Conservation (phyloP, 257 asterid genomes). For the Fraxinus cuspidata region DNA sequence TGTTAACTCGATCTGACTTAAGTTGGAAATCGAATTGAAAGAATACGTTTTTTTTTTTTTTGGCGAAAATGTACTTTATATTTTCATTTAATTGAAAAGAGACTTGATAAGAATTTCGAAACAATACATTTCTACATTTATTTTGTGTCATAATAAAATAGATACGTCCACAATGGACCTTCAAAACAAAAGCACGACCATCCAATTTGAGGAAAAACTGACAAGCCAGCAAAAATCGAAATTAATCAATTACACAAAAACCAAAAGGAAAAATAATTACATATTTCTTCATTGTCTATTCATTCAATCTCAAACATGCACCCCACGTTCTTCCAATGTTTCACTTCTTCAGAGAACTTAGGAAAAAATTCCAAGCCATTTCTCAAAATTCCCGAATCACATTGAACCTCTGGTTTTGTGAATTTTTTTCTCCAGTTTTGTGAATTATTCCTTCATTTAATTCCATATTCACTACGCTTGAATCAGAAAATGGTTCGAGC, state of each 20-base stretch:
- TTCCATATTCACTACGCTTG: constrained; percentile 6
- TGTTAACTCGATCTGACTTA: too few species aligned
- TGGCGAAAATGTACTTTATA: too few species aligned
- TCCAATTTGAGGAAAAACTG: neutral
- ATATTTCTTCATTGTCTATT: neutral
- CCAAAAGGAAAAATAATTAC: neutral
- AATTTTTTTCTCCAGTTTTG: neutral
- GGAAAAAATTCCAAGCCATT: neutral
- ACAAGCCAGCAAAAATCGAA: neutral
- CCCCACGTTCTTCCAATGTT: constrained; percentile 39
- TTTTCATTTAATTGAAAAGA: too few species aligned
- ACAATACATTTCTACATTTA: too few species aligned
- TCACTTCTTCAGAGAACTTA: constrained; percentile 23
- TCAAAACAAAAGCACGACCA: neutral
- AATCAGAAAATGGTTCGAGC: constrained; percentile 32
- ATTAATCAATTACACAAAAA: neutral
- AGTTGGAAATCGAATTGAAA: too few species aligned
- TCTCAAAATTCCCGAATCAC: neutral
- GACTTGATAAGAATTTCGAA: too few species aligned
- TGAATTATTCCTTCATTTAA: neutral
- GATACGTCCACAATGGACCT: too few species aligned
- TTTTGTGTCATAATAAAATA: too few species aligned
- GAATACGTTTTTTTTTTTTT: too few species aligned
- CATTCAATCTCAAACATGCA: constrained; percentile 26
- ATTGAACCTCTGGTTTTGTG: neutral